These are phyloP conservation scores for Dispira parvispora DNA, from an alignment of 192 early-diverging fungal species.

Conservation along the genomic window DNA sequence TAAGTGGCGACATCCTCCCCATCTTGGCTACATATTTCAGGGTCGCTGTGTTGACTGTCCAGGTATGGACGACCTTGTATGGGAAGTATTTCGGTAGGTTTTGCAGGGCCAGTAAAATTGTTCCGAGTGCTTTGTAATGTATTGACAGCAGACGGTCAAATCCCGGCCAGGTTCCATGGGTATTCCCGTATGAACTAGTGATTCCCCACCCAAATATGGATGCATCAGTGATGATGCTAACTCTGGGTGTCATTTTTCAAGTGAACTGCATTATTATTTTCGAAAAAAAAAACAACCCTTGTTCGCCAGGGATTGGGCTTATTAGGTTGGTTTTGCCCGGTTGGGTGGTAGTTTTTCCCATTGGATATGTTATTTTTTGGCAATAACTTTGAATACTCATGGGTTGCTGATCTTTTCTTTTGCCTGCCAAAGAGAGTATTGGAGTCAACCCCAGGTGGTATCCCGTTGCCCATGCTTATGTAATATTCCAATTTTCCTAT, in stretches of 20 bases:
- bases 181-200: neutral
- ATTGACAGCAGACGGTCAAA: neutral
- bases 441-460: neutral
- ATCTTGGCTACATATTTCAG: neutral
- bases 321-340: neutral
- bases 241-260: neutral
- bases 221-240: neutral
- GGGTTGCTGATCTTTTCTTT: neutral
- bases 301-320: neutral
- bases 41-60: neutral
- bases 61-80: neutral
- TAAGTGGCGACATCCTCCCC: neutral
- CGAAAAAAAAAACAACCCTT: neutral
- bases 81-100: neutral
- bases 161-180: neutral
- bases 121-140: neutral
- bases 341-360: neutral
- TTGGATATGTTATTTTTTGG: neutral
- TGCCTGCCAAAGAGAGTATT: neutral
- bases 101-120: neutral
- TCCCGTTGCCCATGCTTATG: neutral
- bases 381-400: neutral
- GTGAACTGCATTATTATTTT: neutral
- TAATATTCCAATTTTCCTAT: neutral
- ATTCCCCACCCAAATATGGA: neutral